Evolutionary conservation across 495 filamentous ascomycete species (phyloP), one percentile per base, ranked within the genome.

Genomic region (Neurospora cerealis): DNA sequence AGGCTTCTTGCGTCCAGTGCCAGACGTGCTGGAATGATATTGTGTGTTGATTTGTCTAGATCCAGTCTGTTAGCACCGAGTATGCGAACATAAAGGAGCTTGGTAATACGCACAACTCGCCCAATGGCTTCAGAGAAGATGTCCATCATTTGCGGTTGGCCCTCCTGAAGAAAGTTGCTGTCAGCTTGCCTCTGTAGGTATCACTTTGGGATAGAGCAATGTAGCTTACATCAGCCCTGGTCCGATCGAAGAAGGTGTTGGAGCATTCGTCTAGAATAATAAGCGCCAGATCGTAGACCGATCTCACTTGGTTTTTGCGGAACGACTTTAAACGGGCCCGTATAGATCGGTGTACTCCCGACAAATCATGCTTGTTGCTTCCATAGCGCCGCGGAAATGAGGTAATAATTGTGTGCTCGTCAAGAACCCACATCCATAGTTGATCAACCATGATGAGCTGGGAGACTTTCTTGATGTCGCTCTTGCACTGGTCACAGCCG

Each of bases 361-460:
- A 86, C 4, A 85, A 83, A 71, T 93, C 91, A 62, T 89, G 88
- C 74, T 91, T 91, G 24, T 91, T 90, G 75, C 88, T 86, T 0
- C 91, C 88, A 83, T 89, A 93, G 15, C 90, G 83, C 72, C 89
- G 86, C 0, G 91, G 90, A 74, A 93, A 93, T 62, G 86, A 86
- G 1, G 91, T 92, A 21, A 93, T 87, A 42, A 93, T 88, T 34
- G 91, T 84, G 24, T 89, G 71, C 17, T 86, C 86, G 32, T 91
- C 90, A 3, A 93, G 75, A 39, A 92, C 86, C 90, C 90, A 93
- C 85, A 93, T 87, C 91, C 91, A 93, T 2, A 93, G 82, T 76
- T 93, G 90, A 74, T 93, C 91, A 1, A 92, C 91, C 91, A 93
- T 93, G 79, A 92, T 86, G 21, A 93, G 85, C 72, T 90, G 88